Conservation (phyloP, 1,284 basidiomycete genomes). For the Ceratobasidium sp. region DNA sequence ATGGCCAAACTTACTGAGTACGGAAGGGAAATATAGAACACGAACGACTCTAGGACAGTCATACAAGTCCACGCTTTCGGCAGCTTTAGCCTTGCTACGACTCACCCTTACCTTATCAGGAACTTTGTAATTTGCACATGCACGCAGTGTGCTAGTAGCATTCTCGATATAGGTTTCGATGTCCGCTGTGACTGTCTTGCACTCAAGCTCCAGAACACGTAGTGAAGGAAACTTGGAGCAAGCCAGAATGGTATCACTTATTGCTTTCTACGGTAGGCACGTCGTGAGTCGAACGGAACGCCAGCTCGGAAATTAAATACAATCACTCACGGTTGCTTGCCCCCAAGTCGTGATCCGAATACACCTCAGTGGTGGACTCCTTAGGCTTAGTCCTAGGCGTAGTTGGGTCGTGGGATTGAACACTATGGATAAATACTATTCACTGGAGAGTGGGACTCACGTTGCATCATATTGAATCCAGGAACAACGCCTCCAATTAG, state of each 20-base stretch:
- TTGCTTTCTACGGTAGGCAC: background rate
- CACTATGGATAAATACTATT: background rate
- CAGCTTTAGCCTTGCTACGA: background rate
- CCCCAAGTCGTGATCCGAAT: background rate
- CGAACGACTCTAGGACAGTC: background rate
- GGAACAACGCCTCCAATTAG: background rate
- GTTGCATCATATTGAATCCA: background rate
- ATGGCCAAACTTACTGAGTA: no score
- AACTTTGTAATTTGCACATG: background rate
- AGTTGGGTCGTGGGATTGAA: background rate
- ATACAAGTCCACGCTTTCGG: background rate
- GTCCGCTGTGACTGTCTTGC: background rate
- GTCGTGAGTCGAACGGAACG: background rate
- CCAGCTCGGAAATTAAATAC: background rate
- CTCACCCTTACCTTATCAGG: background rate
- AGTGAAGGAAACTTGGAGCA: background rate
- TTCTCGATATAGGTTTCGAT: background rate
- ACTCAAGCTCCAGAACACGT: background rate
- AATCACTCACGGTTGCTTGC: background rate
- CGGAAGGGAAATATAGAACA: conserved; percentile 2
- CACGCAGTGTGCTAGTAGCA: background rate
- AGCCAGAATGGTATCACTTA: background rate
- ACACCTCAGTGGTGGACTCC: background rate
- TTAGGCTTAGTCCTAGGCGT: background rate
- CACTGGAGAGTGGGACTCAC: background rate